phyloP scores from a whole-genome alignment of 169 alveolate genomes.

The Eimeria mitis region DNA sequence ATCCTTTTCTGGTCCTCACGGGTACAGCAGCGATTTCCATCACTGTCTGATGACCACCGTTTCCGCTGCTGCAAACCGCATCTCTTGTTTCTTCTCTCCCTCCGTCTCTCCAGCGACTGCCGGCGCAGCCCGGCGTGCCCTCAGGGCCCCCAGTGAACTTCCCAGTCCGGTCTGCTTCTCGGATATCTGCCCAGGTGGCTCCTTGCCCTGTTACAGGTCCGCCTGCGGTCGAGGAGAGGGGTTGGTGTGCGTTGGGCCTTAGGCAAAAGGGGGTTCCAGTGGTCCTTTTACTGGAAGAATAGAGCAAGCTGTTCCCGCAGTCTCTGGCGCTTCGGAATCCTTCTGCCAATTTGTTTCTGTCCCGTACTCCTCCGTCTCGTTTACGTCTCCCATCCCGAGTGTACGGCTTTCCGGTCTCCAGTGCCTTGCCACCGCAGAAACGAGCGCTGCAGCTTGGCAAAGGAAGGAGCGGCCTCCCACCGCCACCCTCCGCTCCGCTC shows the following conservation, averaged over 20 bases:
- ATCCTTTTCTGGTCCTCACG: conserved; percentile 79
- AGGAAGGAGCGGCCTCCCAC: conserved; percentile 9
- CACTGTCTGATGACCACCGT: conserved; percentile 1
- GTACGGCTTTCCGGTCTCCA: background rate
- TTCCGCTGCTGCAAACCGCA: conserved; percentile 28
- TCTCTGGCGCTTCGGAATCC: conserved; percentile 15
- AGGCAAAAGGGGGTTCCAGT: conserved; percentile 26
- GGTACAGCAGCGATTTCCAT: conserved; percentile 79
- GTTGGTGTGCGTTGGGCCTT: conserved; percentile 53
- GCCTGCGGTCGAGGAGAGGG: background rate
- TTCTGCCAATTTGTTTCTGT: conserved; percentile 29
- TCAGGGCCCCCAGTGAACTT: conserved; percentile 30
- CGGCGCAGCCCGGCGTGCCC: conserved; percentile 31
- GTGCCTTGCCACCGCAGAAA: conserved; percentile 35
- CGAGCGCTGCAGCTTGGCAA: conserved; percentile 40
- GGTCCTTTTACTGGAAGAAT: conserved; percentile 24
- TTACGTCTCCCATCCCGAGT: conserved; percentile 23
- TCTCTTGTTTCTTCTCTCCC: conserved; percentile 18
- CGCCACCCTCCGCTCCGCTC: conserved; percentile 39
- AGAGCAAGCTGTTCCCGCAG: background rate
- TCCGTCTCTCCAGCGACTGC: conserved; percentile 51
- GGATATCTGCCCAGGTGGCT: conserved; percentile 31
- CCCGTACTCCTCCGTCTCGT: conserved; percentile 14
- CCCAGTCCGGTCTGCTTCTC: background rate
- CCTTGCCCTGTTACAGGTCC: background rate